phyloP scores from a whole-genome alignment of 192 early-diverging fungal genomes.

The Coemansia erecta region DNA sequence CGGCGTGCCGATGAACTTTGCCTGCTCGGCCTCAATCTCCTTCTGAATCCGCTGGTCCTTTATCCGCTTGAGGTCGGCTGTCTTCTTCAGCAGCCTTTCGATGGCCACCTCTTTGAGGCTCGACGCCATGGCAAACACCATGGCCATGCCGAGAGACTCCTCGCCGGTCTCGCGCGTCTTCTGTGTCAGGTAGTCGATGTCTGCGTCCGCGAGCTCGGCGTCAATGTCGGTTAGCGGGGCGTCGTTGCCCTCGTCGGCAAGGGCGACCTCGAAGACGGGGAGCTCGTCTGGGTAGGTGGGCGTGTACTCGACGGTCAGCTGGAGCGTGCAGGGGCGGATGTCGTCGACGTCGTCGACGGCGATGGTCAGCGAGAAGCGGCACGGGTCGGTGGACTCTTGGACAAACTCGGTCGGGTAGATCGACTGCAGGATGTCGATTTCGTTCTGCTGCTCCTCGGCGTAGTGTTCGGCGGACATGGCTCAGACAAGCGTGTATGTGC shows the following conservation, averaged over 20 bases:
- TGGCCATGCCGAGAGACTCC: slow-evolving; percentile 85
- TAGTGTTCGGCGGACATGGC: slow-evolving; percentile 59
- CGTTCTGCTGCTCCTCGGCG: slow-evolving; percentile 74
- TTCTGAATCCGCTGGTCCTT: slow-evolving; percentile 55
- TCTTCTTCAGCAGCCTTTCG: slow-evolving; percentile 58
- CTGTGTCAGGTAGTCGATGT: slow-evolving; percentile 32
- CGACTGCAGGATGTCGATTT: slow-evolving; percentile 75
- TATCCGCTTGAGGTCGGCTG: slow-evolving; percentile 48
- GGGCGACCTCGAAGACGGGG: slow-evolving; percentile 62
- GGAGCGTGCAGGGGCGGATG: slow-evolving; percentile 54
- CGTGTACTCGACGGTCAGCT: slow-evolving; percentile 64
- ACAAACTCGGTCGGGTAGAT: slow-evolving; percentile 79
- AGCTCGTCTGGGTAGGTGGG: slow-evolving; percentile 70
- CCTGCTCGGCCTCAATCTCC: slow-evolving; percentile 73
- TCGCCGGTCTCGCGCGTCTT: slow-evolving; percentile 49
- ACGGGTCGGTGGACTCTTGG: slow-evolving; percentile 50
- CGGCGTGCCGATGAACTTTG: slow-evolving; percentile 75
- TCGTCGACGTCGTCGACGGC: slow-evolving; percentile 65
- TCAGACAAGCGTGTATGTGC: not conserved
- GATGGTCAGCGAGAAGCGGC: slow-evolving; percentile 58
- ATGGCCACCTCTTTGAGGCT: slow-evolving; percentile 72
- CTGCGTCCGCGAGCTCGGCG: slow-evolving; percentile 40
- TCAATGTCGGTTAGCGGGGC: slow-evolving; percentile 39
- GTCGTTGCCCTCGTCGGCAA: slow-evolving; percentile 35
- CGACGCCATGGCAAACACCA: slow-evolving; percentile 83